Evolutionary conservation across 805 yeast genomes (phyloP).

Genomic region (Starmera quercuum): DNA sequence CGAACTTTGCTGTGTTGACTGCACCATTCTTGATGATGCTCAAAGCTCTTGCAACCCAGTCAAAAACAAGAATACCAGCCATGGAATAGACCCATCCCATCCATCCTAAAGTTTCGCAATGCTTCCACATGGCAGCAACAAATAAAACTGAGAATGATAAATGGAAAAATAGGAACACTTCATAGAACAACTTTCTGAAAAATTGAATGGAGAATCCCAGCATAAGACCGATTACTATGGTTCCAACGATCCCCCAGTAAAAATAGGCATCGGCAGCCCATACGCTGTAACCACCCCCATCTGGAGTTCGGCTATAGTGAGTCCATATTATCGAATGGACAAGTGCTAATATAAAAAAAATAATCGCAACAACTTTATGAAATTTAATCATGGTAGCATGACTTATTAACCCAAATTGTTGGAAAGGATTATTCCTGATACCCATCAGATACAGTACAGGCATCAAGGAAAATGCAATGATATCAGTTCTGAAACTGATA

Average conservation of each 20-base stretch:
- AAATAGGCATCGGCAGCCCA: constrained; percentile 35
- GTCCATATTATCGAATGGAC: constrained; percentile 50
- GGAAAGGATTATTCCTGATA: constrained; percentile 58
- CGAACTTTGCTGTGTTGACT: constrained; percentile 34
- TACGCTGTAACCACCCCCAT: constrained; percentile 26
- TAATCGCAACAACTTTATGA: constrained; percentile 56
- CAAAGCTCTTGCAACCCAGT: constrained; percentile 44
- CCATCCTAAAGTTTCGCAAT: constrained; percentile 38
- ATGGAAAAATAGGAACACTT: constrained; percentile 48
- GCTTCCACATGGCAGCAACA: constrained; percentile 46
- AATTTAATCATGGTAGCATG: constrained; percentile 43
- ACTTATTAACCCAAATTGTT: constrained; percentile 49
- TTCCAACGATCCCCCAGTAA: constrained; percentile 35
- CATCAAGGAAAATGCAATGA: constrained; percentile 37
- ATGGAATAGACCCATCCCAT: constrained; percentile 39
- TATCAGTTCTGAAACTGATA: constrained; percentile 43
- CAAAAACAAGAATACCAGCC: constrained; percentile 59
- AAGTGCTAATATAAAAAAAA: constrained; percentile 33
- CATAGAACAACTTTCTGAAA: constrained; percentile 47
- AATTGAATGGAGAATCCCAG: constrained; percentile 37
- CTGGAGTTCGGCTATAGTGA: constrained; percentile 20
- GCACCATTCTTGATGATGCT: constrained; percentile 52
- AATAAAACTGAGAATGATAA: constrained; percentile 43
- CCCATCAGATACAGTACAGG: constrained; percentile 54
- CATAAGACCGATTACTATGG: constrained; percentile 33